Evolutionary conservation across 177 flowering plant species (phyloP).

Genomic region (Tripterygium wilfordii): DNA sequence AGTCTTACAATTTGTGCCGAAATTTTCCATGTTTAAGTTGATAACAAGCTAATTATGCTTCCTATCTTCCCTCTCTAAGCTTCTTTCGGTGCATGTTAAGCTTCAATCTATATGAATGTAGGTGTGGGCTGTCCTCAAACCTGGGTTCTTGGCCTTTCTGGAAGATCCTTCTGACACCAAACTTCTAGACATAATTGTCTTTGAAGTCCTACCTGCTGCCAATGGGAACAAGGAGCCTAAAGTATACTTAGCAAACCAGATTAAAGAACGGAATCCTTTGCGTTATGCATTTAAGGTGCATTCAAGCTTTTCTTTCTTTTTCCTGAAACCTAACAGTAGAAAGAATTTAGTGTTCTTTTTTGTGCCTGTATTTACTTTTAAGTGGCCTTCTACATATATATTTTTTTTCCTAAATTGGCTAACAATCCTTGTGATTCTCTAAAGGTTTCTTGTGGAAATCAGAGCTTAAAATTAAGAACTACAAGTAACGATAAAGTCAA

Average conservation of each 20-base stretch:
- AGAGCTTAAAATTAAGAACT: constrained; percentile 53
- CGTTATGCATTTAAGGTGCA: constrained; percentile 79
- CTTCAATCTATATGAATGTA: constrained; percentile 15
- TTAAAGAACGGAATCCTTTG: constrained; percentile 74
- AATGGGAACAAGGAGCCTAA: constrained; percentile 53
- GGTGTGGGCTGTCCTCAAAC: constrained; percentile 98
- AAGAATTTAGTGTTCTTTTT: too few relatives aligned
- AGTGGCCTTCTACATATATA: too few relatives aligned
- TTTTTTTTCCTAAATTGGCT: neutral
- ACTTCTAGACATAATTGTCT: constrained; percentile 79
- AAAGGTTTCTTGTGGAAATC: constrained; percentile 77
- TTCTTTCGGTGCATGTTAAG: too few relatives aligned
- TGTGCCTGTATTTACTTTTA: too few relatives aligned
- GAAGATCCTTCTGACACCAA: constrained; percentile 75
- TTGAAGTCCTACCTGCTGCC: constrained; percentile 71
- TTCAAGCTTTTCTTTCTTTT: constrained; percentile 8
- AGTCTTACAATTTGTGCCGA: too few relatives aligned
- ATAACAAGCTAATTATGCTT: too few relatives aligned
- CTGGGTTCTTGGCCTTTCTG: constrained; percentile 89
- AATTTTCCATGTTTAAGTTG: too few relatives aligned
- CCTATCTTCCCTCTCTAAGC: neutral
- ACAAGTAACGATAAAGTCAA: constrained; percentile 53
- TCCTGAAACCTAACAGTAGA: too few relatives aligned
- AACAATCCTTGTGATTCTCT: neutral
- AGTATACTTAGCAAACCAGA: constrained; percentile 60